phyloP scores from a whole-genome alignment of 2,329 filamentous ascomycete genomes.

The Laburnicola sp. region DNA sequence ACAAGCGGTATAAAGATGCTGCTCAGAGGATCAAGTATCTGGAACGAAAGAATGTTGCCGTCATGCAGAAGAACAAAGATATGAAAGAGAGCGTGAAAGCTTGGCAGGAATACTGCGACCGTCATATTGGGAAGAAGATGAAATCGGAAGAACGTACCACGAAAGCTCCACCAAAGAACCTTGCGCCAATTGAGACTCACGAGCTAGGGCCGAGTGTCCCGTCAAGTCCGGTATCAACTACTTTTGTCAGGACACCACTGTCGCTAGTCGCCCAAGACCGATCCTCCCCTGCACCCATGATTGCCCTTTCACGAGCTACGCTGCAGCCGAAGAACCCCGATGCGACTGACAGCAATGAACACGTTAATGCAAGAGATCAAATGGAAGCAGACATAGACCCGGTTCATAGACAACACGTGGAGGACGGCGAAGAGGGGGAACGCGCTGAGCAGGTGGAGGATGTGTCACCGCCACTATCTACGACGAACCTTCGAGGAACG shows the following conservation, averaged over 20 bases:
- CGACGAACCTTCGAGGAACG: background rate
- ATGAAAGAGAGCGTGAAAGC: conserved; percentile 46
- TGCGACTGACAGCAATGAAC: background rate
- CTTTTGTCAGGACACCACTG: conserved; percentile 19
- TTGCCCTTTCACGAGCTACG: conserved; percentile 5
- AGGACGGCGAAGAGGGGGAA: background rate
- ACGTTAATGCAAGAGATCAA: background rate
- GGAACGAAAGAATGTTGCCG: conserved; percentile 37
- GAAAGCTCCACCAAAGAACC: conserved; percentile 10
- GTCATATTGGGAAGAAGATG: conserved; percentile 28
- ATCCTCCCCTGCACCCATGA: conserved; percentile 25
- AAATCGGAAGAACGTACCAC: conserved; percentile 19
- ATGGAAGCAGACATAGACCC: background rate
- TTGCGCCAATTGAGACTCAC: conserved; percentile 11
- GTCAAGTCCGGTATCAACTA: conserved; percentile 28
- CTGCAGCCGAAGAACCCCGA: background rate
- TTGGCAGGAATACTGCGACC: conserved; percentile 45
- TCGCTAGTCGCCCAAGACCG: conserved; percentile 14
- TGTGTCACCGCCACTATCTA: background rate
- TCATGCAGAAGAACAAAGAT: conserved; percentile 42
- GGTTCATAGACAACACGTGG: background rate
- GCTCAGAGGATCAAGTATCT: conserved; percentile 36
- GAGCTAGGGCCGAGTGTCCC: conserved; percentile 18
- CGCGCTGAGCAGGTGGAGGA: background rate
- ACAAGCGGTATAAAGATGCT: conserved; percentile 33